Percentiles rank a stretch among this genome's conserved stretches.
These are phyloP conservation scores for Ganoderma multipileum DNA, from an alignment of 1,284 basidiomycete genomes.

Conservation along the genomic window DNA sequence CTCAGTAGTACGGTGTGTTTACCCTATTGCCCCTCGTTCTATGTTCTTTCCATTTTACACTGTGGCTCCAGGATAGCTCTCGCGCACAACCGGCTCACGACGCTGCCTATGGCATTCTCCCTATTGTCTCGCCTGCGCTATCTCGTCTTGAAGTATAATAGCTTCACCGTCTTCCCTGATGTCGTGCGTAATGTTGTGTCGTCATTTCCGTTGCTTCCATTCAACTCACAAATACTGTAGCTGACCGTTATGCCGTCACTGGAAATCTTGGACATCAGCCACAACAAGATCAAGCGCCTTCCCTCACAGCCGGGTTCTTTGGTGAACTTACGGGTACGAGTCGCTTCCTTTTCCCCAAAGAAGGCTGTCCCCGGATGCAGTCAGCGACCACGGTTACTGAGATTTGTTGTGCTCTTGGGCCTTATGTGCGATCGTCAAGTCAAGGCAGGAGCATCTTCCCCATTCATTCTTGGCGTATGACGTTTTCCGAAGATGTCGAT, in stretches of 20 bases:
- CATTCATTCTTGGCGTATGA: neutral
- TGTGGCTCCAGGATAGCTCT: slow-evolving; percentile 75
- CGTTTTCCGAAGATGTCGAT: neutral
- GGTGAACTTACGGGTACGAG: slow-evolving; percentile 75
- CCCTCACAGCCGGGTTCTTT: slow-evolving; percentile 86
- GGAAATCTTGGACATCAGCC: slow-evolving; percentile 94
- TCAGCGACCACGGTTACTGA: neutral
- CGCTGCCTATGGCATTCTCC: slow-evolving; percentile 83
- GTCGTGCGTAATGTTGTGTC: slow-evolving; percentile 59
- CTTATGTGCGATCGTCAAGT: neutral
- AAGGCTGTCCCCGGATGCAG: neutral
- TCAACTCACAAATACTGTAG: slow-evolving; percentile 48
- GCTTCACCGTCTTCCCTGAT: slow-evolving; percentile 84
- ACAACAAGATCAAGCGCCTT: slow-evolving; percentile 87
- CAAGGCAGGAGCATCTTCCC: neutral
- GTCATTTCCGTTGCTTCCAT: neutral
- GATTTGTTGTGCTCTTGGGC: neutral
- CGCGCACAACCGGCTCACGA: slow-evolving; percentile 84
- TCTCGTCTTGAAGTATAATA: slow-evolving; percentile 92
- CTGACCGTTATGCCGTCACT: slow-evolving; percentile 86
- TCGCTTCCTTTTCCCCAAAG: neutral
- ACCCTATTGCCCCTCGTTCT: slow-evolving; percentile 11
- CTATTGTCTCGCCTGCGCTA: slow-evolving; percentile 85
- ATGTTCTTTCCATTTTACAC: slow-evolving; percentile 13
- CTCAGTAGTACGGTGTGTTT: slow-evolving; percentile 72